Percentiles rank a stretch among this genome's conserved stretches.
Conservation (phyloP, 495 filamentous ascomycete species). For the Penicillium malachiteum region DNA sequence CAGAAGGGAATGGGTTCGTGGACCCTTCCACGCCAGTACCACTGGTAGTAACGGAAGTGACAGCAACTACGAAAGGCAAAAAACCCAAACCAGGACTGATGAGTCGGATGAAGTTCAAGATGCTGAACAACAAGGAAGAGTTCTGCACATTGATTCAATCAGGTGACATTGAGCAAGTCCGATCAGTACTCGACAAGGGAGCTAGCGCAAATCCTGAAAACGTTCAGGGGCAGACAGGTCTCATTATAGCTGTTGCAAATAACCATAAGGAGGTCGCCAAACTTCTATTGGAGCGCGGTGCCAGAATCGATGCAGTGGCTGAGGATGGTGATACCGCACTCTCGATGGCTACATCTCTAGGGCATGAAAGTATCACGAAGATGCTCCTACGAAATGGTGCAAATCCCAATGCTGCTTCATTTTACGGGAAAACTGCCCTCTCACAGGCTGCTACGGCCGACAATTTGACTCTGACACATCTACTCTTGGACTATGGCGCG, state of each 20-base stretch:
- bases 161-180: constrained; percentile 4
- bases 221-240: constrained; percentile 28
- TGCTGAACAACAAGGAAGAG: constrained; percentile 11
- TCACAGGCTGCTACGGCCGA: constrained; percentile 36
- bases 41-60: background rate
- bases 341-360: constrained; percentile 29
- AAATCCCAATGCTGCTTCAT: constrained; percentile 9
- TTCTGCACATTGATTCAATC: constrained; percentile 11
- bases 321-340: constrained; percentile 31
- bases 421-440: constrained; percentile 9
- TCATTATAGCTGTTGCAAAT: constrained; percentile 33
- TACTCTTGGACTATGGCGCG: constrained; percentile 41
- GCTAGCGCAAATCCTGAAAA: constrained; percentile 38
- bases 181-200: constrained; percentile 27
- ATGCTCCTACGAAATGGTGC: constrained; percentile 30
- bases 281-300: constrained; percentile 28
- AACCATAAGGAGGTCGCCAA: constrained; percentile 19
- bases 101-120: constrained; percentile 14
- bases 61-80: background rate
- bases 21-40: background rate
- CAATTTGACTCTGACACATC: constrained; percentile 28
- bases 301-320: constrained; percentile 17
- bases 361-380: constrained; percentile 30
- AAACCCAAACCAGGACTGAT: constrained; percentile 12
- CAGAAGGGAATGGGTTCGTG: background rate